Conservation (phyloP, 345 rosid species). For the Heritiera fomes region DNA sequence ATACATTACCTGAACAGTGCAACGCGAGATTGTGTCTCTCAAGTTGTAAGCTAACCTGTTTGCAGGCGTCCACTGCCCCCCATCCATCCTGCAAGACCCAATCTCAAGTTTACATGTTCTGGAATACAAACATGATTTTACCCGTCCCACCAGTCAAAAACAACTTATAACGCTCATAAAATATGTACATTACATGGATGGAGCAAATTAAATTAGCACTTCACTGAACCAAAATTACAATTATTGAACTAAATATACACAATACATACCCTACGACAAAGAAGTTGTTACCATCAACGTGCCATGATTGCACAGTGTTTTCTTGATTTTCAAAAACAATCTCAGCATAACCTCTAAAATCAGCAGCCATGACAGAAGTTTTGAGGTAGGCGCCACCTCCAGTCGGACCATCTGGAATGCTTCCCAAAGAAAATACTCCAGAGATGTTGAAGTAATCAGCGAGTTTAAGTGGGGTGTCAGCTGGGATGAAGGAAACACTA, state of each 20-base stretch:
- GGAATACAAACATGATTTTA: not conserved
- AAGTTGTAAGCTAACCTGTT: conserved; percentile 56
- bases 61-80: conserved; percentile 70
- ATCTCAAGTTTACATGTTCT: not conserved
- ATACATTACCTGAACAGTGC: conserved; percentile 61
- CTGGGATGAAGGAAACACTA: conserved; percentile 73
- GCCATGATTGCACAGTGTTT: conserved; percentile 77
- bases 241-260: conserved; percentile 2
- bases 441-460: conserved; percentile 80
- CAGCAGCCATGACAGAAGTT: conserved; percentile 82
- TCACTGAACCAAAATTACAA: not conserved
- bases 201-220: not conserved
- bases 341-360: conserved; percentile 66
- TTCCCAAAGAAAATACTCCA: conserved; percentile 71
- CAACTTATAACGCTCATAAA: not conserved
- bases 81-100: conserved; percentile 56
- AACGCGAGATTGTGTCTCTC: conserved; percentile 62
- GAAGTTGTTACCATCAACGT: conserved; percentile 81
- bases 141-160: not conserved
- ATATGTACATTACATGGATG: not conserved
- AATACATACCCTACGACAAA: conserved; percentile 83
- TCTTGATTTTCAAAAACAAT: conserved; percentile 77
- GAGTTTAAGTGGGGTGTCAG: conserved; percentile 84
- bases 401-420: conserved; percentile 61
- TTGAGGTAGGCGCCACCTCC: conserved; percentile 66